Base-by-base conservation (phyloP, 768 basidiomycete genomes). In the Pleurotus tuber-regium region DNA sequence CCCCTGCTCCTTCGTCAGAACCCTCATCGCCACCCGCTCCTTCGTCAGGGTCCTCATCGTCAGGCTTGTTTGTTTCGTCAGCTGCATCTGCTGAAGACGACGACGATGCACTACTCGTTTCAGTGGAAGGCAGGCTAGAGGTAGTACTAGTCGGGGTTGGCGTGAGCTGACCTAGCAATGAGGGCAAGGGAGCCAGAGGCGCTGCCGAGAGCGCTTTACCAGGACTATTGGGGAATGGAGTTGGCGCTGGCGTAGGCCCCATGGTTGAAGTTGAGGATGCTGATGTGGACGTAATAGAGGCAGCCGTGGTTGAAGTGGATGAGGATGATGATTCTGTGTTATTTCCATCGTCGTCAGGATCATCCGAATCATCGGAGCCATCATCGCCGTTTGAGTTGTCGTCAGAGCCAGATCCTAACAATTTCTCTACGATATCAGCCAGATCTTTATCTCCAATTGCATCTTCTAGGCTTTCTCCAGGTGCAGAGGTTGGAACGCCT, bases 401-500 rank as follows among this genome's bases (percentile, higher is more conserved):
- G 40, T 9, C 28, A 31, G 21, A 33, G 31, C 14, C 10, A n/a
- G 46, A 21, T 2, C 31, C 46, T 11, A 48, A 23, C 5, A 48
- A 12, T 35, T 48, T 33, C n/a, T 48, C 35, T 29, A 48, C 24
- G 7, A 48, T 30, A 1, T 48, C 46, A 11, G 16, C 21, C 4
- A 48, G 46, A 31, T 48, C 46, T 35, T 48, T 48, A 24, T 48
- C 46, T 4, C 31, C 46, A n/a, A 48, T 24, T 11, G 31, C 46
- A 26, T 48, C 46, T 18, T 19, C 23, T 23, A 48, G 16, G 30
- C 46, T 35, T 48, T 48, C 29, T 23, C 46, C 46, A 9, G 46
- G 31, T 21, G 46, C 46, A 19, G 46, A 31, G 12, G 46, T 48
- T 31, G 46, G 46, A 3, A 35, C 46, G 5, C 46, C 46, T 11